Base-by-base conservation (phyloP, 345 rosid genomes). In the Schrenkiella parvula region DNA sequence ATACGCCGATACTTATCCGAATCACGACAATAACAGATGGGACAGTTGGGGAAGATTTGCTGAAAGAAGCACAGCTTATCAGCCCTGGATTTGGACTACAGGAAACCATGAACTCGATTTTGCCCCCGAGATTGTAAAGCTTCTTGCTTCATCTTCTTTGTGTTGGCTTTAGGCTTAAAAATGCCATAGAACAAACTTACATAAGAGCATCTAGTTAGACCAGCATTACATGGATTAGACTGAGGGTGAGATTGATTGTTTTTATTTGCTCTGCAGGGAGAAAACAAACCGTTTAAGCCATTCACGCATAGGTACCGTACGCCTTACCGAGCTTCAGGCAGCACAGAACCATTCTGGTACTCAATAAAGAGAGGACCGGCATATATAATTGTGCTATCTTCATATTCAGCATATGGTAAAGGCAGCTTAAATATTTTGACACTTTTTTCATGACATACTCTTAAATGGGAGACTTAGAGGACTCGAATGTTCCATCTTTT, bases 291-390 rank as follows among this genome's bases (percentile, higher is more conserved):
- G 8, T 91, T 88, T 72, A 93, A 91, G 81, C 95, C 98, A 55
- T 93, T 53, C 56, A 72, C 74, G 2, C 74, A 82, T 59, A 82
- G 98, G 31, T 93, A 89, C 69, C 98, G 69, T 41, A 83, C 82
- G 37, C 97, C 98, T 68, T 91, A 80, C 59, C 62, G 44, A 58
- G 84, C 89, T 76, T 89, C 98, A 15, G 75, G 72, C 9, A 93
- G 97, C 50, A 85, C 89, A 4, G 63, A 87, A 21, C 95, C 97
- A 21, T 81, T 88, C 35, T 93, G 98, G 98, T 93, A 91, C 83
- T 91, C 98, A 0, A 91, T 93, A 68, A 93, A 93, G 89, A 88
- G 97, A 79, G 98, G 89, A 68, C 77, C 98, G 0, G 96, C 97
- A 0, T 71, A 93, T 70, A 84, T 93, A 41, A 88, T 93, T 26